Conservation (phyloP, 225 moss, liverwort and hornwort species). For the Pseudisothecium myosuroides region DNA sequence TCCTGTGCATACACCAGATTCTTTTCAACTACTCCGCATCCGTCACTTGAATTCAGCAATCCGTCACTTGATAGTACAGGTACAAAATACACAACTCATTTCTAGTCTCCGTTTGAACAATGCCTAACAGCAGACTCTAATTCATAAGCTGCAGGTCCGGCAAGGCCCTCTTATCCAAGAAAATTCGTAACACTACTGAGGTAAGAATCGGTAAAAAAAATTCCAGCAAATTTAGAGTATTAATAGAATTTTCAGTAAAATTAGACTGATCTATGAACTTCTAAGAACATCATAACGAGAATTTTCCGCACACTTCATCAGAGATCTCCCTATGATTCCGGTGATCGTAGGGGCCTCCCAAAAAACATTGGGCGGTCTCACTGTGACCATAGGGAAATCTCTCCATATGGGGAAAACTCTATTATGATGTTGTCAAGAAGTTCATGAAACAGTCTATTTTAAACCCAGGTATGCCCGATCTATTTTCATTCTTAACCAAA, state of each 20-base stretch:
- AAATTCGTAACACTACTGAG: not conserved
- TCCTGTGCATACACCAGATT: slow-evolving; percentile 13
- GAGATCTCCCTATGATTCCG: not conserved
- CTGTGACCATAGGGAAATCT: not conserved
- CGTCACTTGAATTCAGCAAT: not conserved
- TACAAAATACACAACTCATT: not conserved
- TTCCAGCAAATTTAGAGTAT: not conserved
- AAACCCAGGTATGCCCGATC: not conserved
- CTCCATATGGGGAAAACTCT: not conserved
- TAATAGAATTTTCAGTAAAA: not conserved
- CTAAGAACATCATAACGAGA: not conserved
- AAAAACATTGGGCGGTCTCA: not conserved
- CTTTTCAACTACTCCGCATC: not conserved
- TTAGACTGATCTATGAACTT: not conserved
- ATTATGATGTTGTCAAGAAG: not conserved
- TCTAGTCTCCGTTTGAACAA: not conserved
- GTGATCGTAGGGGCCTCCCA: not conserved
- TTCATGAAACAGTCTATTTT: not conserved
- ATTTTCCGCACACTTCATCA: not conserved
- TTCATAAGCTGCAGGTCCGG: not conserved
- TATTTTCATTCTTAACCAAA: not conserved
- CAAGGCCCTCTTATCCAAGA: not conserved
- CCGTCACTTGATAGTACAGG: not conserved
- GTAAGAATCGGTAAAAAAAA: not conserved
- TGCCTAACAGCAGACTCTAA: not conserved